These are phyloP conservation scores for Lolium rigidum DNA, from an alignment of 176 grass and related monocot genomes.

Conservation along the genomic window DNA sequence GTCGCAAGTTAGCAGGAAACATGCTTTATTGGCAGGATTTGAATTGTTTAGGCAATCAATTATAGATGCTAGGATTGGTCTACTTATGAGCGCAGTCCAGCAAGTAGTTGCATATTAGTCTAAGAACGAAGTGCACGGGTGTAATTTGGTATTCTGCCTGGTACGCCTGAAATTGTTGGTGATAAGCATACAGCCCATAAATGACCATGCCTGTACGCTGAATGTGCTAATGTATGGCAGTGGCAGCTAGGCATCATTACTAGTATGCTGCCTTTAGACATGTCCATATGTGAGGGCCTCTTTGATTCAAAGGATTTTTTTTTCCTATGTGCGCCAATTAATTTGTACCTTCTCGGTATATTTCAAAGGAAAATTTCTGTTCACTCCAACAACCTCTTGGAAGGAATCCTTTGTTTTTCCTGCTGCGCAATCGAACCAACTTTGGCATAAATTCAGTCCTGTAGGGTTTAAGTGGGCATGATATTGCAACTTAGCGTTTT, in stretches of 20 bases:
- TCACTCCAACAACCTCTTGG: too few species aligned
- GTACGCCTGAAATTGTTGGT: background rate
- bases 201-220: background rate
- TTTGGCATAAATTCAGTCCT: too few species aligned
- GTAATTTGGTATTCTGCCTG: background rate
- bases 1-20: background rate
- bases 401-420: too few species aligned
- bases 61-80: slow-evolving; percentile 20
- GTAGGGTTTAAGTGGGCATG: too few species aligned
- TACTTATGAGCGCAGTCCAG: background rate
- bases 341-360: too few species aligned
- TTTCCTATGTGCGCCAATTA: too few species aligned
- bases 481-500: too few species aligned
- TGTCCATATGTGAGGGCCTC: background rate
- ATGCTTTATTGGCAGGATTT: background rate
- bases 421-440: too few species aligned
- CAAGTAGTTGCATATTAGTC: background rate
- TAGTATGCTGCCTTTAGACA: background rate
- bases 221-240: too few species aligned
- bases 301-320: too few species aligned
- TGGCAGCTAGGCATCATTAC: too few species aligned
- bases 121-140: background rate
- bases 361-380: too few species aligned
- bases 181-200: background rate
- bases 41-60: slow-evolving; percentile 15